Percentiles rank a stretch among this genome's conserved stretches.
Evolutionary conservation across 2,329 filamentous ascomycete species (phyloP).

Genomic region (Coniella vitis): DNA sequence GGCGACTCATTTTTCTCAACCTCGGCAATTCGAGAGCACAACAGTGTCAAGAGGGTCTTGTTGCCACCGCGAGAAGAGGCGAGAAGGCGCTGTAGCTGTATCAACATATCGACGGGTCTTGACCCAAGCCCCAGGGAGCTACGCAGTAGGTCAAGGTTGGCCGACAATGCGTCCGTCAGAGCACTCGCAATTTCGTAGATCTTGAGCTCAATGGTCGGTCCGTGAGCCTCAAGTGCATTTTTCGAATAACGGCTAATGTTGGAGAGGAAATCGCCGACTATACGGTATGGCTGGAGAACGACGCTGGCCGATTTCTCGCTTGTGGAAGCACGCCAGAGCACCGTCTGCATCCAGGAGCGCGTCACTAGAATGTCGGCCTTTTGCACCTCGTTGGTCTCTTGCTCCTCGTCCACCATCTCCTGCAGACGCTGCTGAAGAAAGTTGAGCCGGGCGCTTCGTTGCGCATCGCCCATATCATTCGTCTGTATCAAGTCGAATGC

Average conservation of each 20-base stretch:
- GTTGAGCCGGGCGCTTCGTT: constrained; percentile 27
- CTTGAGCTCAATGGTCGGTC: constrained; percentile 41
- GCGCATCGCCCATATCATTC: constrained; percentile 25
- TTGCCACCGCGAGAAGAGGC: constrained; percentile 37
- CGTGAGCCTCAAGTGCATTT: constrained; percentile 42
- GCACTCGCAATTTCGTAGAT: constrained; percentile 40
- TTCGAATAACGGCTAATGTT: constrained; percentile 36
- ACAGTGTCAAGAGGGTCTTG: constrained; percentile 29
- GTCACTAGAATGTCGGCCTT: constrained; percentile 43
- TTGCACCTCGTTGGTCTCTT: constrained; percentile 39
- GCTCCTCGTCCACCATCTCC: constrained; percentile 31
- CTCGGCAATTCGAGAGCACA: constrained; percentile 22
- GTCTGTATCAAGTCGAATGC: constrained; percentile 40
- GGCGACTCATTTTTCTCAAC: constrained; percentile 10
- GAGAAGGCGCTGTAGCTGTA: constrained; percentile 32
- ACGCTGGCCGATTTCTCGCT: constrained; percentile 22
- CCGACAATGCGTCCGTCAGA: constrained; percentile 33
- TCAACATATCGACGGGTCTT: constrained; percentile 29
- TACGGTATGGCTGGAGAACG: constrained; percentile 32
- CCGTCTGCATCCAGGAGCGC: constrained; percentile 43
- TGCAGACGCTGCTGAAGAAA: constrained; percentile 36
- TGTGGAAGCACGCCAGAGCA: constrained; percentile 37
- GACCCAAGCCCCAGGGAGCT: constrained; percentile 14
- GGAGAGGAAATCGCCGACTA: constrained; percentile 38
- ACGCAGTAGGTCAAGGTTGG: constrained; percentile 17